Evolutionary conservation across 371 early-diverging fungal genomes (phyloP), one percentile per base, ranked within the genome.

Genomic region (Zychaea mexicana): DNA sequence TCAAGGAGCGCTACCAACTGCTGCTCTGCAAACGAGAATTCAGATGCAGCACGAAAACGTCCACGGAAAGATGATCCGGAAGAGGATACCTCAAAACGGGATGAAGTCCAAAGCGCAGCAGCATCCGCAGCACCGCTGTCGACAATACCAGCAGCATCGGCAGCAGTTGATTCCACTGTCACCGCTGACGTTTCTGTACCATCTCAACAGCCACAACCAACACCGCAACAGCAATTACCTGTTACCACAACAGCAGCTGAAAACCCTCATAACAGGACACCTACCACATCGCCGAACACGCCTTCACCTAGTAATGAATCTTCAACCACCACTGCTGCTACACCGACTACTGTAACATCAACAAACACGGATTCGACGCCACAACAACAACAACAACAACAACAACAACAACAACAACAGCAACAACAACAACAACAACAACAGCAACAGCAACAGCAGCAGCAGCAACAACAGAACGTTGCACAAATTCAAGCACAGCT

Each of bases 401-500:
- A 45, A 27, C 45, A 45, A 19, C n/a, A n/a, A n/a, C 26, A 27
- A 45, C 33, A 17, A 17, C 46, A 21, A 19, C 39, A 1, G 8
- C 59, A 30, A n/a, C 45, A 17, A 19, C 59, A 30, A 27, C 28
- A 36, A 45, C 57, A 38, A 21, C 45, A 45, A 27, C 45, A 45
- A 19, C n/a, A n/a, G n/a, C 26, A 27, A 45, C 33, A 17, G 26
- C 46, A 21, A 19, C 39, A 1, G 8, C 59, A 30, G 27, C 45
- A 17, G 12, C 59, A 30, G 15, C 28, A 36, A 45, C 45, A 27
- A 28, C 45, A 42, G 27, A 49, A 49, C 24, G 49, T 24, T 49
- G 46, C 56, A n/a, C 72, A 74, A 33, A 28, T 76, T 6, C 77
- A 79, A 68, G 21, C 55, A 3, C 77, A 76, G 39, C 58, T 79